Evolutionary conservation across 441 rosid genomes (phyloP).

Genomic region (Lepidium campestre): DNA sequence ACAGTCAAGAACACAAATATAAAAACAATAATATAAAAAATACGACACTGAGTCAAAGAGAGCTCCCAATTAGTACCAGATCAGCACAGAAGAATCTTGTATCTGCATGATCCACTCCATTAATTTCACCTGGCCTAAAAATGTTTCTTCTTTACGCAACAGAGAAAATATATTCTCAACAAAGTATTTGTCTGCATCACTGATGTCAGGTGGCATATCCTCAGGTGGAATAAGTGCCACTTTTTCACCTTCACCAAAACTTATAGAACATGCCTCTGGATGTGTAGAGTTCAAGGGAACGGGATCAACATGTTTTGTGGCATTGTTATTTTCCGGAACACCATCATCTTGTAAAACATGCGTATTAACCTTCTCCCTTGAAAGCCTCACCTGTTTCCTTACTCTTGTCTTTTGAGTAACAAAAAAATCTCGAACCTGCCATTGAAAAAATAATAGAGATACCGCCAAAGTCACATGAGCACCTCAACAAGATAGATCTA

Average conservation of each 20-base stretch:
- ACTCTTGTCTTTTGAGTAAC: conserved; percentile 80
- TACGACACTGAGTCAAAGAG: conserved; percentile 3
- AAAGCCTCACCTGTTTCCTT: conserved; percentile 70
- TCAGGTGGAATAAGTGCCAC: conserved; percentile 50
- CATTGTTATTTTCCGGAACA: conserved; percentile 33
- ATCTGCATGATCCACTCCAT: conserved; percentile 93
- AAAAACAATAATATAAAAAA: not conserved
- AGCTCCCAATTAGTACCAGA: conserved; percentile 49
- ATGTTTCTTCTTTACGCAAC: conserved; percentile 81
- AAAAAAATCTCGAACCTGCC: conserved; percentile 89
- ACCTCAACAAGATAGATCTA: not conserved
- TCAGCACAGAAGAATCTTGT: conserved; percentile 63
- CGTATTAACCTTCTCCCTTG: conserved; percentile 66
- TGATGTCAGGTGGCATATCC: conserved; percentile 51
- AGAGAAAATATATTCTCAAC: conserved; percentile 59
- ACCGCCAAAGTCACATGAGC: not conserved
- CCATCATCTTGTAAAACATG: conserved; percentile 26
- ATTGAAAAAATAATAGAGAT: not conserved
- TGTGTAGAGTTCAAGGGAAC: conserved; percentile 42
- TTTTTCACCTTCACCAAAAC: conserved; percentile 45
- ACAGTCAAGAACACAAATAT: not conserved
- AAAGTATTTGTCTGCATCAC: conserved; percentile 64
- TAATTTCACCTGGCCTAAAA: conserved; percentile 85
- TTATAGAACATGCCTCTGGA: conserved; percentile 36
- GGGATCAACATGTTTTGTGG: conserved; percentile 37